phyloP scores from a whole-genome alignment of 2,329 filamentous ascomycete genomes.

The Alternaria arbusti region DNA sequence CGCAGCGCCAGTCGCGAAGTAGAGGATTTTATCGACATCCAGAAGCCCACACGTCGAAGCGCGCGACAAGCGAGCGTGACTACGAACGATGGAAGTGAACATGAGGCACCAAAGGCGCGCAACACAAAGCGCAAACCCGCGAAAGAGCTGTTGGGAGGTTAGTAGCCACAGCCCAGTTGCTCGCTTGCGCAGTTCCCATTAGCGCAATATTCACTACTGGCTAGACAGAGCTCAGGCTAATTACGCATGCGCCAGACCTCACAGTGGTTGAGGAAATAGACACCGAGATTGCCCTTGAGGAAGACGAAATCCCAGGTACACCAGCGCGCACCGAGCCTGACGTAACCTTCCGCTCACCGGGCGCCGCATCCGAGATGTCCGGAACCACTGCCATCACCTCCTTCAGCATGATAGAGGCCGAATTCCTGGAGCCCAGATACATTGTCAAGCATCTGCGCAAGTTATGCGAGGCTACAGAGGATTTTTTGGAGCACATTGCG shows the following conservation, averaged over 20 bases:
- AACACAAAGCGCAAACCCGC: conserved; percentile 28
- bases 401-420: conserved; percentile 53
- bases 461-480: conserved; percentile 38
- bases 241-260: conserved; percentile 33
- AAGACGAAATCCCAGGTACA: conserved; percentile 27
- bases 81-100: conserved; percentile 35
- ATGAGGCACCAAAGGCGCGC: conserved; percentile 22
- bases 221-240: conserved; percentile 15
- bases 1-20: conserved; percentile 52
- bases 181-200: background rate
- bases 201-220: background rate
- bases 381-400: conserved; percentile 56
- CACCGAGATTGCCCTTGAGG: conserved; percentile 26
- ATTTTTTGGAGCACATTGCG: conserved; percentile 41
- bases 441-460: conserved; percentile 52
- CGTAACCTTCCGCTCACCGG: conserved; percentile 39
- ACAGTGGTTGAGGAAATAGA: conserved; percentile 43
- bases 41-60: conserved; percentile 30
- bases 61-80: conserved; percentile 39
- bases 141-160: conserved; percentile 36
- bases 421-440: conserved; percentile 49
- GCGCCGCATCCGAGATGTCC: conserved; percentile 52
- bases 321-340: conserved; percentile 22
- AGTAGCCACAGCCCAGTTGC: conserved; percentile 18
- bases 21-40: conserved; percentile 22